A percentile compares a stretch with the other conserved stretches of the same genome.
Evolutionary conservation across 179 eudicot genomes (phyloP).

Genomic region (Beta lomatogona): DNA sequence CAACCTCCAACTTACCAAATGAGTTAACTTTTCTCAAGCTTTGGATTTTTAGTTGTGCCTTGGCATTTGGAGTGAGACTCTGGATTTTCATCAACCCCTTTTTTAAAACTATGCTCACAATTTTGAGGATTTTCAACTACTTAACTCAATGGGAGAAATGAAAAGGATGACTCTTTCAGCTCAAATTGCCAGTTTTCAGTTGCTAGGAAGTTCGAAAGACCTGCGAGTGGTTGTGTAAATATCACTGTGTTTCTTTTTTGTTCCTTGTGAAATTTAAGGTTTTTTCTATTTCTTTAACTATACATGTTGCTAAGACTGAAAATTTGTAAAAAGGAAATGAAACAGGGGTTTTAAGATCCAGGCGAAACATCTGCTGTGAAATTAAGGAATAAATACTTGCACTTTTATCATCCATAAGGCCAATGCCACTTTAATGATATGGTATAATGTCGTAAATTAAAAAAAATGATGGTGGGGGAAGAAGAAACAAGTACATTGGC

Average conservation of each 20-base stretch:
- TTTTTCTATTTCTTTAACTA: neutral
- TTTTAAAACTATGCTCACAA: constrained; percentile 18
- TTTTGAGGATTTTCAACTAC: constrained; percentile 13
- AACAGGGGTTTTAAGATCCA: neutral
- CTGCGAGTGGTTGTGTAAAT: constrained; percentile 28
- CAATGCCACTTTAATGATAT: neutral
- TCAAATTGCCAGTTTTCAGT: constrained; percentile 10
- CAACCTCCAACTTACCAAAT: constrained; percentile 56
- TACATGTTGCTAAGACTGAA: neutral
- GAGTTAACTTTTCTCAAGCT: constrained; percentile 31
- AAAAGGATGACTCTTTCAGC: constrained; percentile 10
- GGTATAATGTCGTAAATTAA: constrained; percentile 1
- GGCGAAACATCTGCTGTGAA: neutral
- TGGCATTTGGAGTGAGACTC: neutral
- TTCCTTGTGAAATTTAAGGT: constrained; percentile 7
- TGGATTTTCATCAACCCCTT: neutral
- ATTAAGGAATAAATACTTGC: neutral
- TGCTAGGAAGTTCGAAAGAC: neutral
- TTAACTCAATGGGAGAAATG: neutral
- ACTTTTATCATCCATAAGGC: neutral
- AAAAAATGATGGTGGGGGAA: neutral
- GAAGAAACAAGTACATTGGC: constrained; percentile 9
- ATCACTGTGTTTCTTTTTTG: constrained; percentile 8
- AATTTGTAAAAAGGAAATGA: neutral
- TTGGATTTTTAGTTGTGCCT: neutral